These are phyloP conservation scores for Suillus placidus DNA, from an alignment of 768 basidiomycete species.

Conservation along the genomic window DNA sequence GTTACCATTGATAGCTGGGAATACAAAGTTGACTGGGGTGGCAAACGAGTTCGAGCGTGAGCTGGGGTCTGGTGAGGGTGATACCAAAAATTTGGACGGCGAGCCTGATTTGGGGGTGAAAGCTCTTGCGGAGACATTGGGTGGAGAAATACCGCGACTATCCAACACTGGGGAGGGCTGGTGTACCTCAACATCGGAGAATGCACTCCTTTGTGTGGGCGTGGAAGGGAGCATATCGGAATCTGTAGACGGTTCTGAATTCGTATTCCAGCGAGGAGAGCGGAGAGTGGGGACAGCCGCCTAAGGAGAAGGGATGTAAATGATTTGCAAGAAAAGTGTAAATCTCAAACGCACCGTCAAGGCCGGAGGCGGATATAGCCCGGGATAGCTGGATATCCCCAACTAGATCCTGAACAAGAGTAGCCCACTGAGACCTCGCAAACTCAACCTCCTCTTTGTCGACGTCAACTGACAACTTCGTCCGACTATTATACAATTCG, in stretches of 20 bases:
- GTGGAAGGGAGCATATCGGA: conserved; percentile 13
- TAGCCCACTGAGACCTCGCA: conserved; percentile 45
- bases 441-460: conserved; percentile 38
- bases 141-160: conserved; percentile 12
- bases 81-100: conserved; percentile 23
- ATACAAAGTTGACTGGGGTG: conserved; percentile 40
- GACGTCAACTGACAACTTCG: conserved; percentile 20
- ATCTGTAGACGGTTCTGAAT: conserved; percentile 13
- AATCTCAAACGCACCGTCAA: conserved; percentile 9
- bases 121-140: conserved; percentile 49
- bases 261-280: conserved; percentile 13
- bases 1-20: conserved; percentile 48
- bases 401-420: conserved; percentile 44
- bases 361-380: neutral
- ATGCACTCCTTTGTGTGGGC: conserved; percentile 10
- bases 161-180: conserved; percentile 8
- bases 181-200: conserved; percentile 9
- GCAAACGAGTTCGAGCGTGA: conserved; percentile 9
- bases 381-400: conserved; percentile 21
- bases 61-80: conserved; percentile 17
- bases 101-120: conserved; percentile 44
- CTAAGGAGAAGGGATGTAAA: neutral
- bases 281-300: conserved; percentile 7
- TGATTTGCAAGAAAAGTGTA: neutral
- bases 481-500: conserved; percentile 1